Base-by-base conservation (phyloP, 352 stramenopile genomes). In the Pythium brachiatum region DNA sequence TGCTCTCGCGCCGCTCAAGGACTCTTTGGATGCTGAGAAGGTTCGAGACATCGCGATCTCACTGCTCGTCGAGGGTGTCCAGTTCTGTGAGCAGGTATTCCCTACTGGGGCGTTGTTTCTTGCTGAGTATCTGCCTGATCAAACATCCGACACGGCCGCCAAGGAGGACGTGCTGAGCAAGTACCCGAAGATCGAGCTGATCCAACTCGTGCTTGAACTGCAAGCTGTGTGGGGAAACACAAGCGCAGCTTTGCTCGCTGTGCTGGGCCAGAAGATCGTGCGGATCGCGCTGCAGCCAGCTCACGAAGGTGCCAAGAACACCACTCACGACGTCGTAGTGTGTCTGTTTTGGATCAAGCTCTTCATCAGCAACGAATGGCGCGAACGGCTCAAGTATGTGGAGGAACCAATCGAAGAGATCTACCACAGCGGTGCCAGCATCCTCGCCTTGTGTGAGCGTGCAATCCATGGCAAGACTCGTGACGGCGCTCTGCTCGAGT, bases 281-380 rank as follows among this genome's bases (percentile, higher is more conserved):
- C 26, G 63, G 1, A 26, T 16, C 20, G 62, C 74, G 20, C 57
- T 57, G 2, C 8, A 8, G 15, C 20, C 41, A 27, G 48, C 60
- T 36, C 13, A 53, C 7, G 65, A 58, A 62, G 41, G n/a, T 8
- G 20, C 39, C 23, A 18, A 13, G 0, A 41, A 32, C 18, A 18
- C 18, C 7, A 23, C 39, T 4, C 60, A 43, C 18, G 75, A 84
- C 38, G 47, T 79, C 7, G 76, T 81, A 25, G 54, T 80, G 27
- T 56, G 62, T 16, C 39, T 90, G 12, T 62, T 73, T 18, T 90
- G 79, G 81, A 81, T 89, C 61, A 80, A 88, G 43, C 75, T 84
- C 20, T 65, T 90, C 59, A 61, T 81, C 21, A 78, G 76, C 47
- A 88, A 87, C 57, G 78, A 86, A 29, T 90, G 83, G 73, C 79